A percentile compares a stretch with the other conserved stretches of the same genome.
These are phyloP conservation scores for Starmerella etchellsii DNA, from an alignment of 805 yeast species.

Conservation along the genomic window DNA sequence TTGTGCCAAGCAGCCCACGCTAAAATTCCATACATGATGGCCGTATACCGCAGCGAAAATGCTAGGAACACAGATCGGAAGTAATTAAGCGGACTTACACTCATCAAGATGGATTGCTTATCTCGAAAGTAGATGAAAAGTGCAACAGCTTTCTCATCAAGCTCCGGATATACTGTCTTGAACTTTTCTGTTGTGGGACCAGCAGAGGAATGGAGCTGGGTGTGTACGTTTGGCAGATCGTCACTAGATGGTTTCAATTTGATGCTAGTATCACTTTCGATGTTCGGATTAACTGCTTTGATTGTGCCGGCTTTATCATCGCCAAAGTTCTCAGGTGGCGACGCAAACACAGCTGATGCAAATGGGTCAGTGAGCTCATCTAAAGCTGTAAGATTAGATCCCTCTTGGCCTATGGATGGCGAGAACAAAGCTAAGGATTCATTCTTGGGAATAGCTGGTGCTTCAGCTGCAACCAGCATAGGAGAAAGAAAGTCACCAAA, in stretches of 20 bases:
- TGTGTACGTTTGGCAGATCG: neutral
- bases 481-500: neutral
- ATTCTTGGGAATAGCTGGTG: neutral
- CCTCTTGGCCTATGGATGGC: neutral
- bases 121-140: conserved; percentile 41
- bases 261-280: neutral
- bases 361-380: conserved; percentile 7
- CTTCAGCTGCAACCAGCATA: neutral
- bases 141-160: conserved; percentile 35
- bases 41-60: conserved; percentile 38
- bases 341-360: neutral
- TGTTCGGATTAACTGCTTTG: neutral
- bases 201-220: neutral
- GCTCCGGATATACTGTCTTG: conserved; percentile 13
- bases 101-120: conserved; percentile 36
- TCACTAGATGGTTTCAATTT: no score
- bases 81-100: conserved; percentile 40
- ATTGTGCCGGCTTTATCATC: neutral
- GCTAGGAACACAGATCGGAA: conserved; percentile 41
- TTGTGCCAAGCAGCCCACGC: conserved; percentile 42
- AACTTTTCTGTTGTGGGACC: conserved; percentile 4
- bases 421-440: neutral
- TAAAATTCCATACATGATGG: conserved; percentile 39
- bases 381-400: neutral
- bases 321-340: neutral